Percentiles rank a stretch among this genome's conserved stretches.
Conservation (phyloP, 1,284 basidiomycete genomes). For the Apiotrichum brassicae region DNA sequence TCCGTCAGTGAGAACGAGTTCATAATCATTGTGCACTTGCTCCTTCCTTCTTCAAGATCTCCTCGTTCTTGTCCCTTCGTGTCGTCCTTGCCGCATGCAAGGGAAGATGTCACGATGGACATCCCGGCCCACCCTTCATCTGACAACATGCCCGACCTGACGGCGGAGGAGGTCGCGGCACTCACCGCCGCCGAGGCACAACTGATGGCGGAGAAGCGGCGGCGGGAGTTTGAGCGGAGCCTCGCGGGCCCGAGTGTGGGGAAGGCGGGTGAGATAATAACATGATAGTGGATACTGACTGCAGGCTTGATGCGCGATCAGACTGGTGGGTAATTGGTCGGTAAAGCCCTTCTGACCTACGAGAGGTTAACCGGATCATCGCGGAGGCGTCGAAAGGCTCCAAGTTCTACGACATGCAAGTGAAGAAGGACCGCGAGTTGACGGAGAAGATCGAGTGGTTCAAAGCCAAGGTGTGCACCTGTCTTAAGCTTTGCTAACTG, state of each 20-base stretch:
- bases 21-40: too few species aligned
- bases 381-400: slow-evolving; percentile 46
- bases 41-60: too few species aligned
- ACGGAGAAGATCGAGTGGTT: slow-evolving; percentile 44
- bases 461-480: slow-evolving; percentile 30
- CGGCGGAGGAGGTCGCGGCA: slow-evolving; percentile 2
- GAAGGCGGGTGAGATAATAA: slow-evolving; percentile 46
- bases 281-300: too few species aligned
- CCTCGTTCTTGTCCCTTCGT: too few species aligned
- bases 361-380: slow-evolving; percentile 46
- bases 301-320: slow-evolving; percentile 43
- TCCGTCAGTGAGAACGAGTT: too few species aligned
- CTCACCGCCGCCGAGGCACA: not conserved
- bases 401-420: slow-evolving; percentile 46
- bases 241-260: slow-evolving; percentile 46
- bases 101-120: not conserved
- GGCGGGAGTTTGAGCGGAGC: slow-evolving; percentile 41
- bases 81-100: too few species aligned
- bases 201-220: slow-evolving; percentile 21
- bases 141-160: not conserved
- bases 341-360: slow-evolving; percentile 3
- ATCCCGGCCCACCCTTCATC: not conserved
- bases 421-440: slow-evolving; percentile 43
- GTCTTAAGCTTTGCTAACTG: not conserved
- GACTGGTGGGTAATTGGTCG: slow-evolving; percentile 24